Conservation (phyloP, 2,329 filamentous ascomycete species). For the Monosporascus sp. region DNA sequence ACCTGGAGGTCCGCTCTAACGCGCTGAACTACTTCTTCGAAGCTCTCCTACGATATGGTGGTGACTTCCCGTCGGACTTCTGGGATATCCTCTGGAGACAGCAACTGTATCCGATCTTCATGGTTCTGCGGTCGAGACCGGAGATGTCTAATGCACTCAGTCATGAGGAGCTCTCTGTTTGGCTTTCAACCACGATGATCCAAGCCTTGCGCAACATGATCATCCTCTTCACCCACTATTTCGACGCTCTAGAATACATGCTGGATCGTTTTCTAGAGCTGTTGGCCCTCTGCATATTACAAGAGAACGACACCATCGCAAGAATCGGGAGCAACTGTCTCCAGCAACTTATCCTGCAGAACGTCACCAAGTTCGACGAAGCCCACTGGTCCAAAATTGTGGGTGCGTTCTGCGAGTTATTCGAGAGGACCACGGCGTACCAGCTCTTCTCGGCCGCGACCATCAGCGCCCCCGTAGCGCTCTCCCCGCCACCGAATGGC, state of each 20-base stretch:
- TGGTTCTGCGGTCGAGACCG: slow-evolving; percentile 91
- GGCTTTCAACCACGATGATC: slow-evolving; percentile 99
- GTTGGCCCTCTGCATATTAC: slow-evolving; percentile 91
- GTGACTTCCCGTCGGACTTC: slow-evolving; percentile 87
- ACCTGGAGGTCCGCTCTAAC: slow-evolving; percentile 86
- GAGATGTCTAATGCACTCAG: slow-evolving; percentile 95
- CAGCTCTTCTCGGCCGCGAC: slow-evolving; percentile 86
- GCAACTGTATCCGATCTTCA: slow-evolving; percentile 95
- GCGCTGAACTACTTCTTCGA: slow-evolving; percentile 97
- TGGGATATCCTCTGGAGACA: slow-evolving; percentile 99
- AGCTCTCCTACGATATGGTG: slow-evolving; percentile 81
- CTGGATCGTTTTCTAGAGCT: slow-evolving; percentile 94
- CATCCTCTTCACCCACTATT: slow-evolving; percentile 97
- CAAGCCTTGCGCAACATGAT: slow-evolving; percentile 98
- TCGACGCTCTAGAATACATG: slow-evolving; percentile 95
- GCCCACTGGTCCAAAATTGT: slow-evolving; percentile 95
- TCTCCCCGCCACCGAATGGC: slow-evolving; percentile 49
- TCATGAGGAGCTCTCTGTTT: slow-evolving; percentile 95
- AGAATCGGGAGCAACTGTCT: slow-evolving; percentile 97
- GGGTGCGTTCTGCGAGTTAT: slow-evolving; percentile 90
- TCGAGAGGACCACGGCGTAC: slow-evolving; percentile 88
- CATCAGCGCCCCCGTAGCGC: slow-evolving; percentile 46
- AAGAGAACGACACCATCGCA: slow-evolving; percentile 98
- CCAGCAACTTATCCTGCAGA: slow-evolving; percentile 93
- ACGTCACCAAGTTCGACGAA: slow-evolving; percentile 83